A percentile compares a stretch with the other conserved stretches of the same genome.
These are phyloP conservation scores for Echinosophora koreensis DNA, from an alignment of 306 rosid genomes.

Conservation along the genomic window DNA sequence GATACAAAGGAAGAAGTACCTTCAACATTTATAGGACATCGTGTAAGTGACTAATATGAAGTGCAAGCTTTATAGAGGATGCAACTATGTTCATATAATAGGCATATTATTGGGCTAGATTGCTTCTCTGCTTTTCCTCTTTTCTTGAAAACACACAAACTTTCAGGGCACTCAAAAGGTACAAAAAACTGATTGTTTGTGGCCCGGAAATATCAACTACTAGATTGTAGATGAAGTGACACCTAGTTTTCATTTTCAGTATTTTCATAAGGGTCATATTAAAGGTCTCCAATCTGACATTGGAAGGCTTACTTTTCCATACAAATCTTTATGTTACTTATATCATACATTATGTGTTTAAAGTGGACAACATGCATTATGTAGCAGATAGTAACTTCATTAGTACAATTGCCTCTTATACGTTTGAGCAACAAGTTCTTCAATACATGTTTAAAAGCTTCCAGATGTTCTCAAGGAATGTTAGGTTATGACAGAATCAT, in stretches of 20 bases:
- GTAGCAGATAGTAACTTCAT: conserved; percentile 6
- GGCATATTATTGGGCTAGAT: conserved; percentile 40
- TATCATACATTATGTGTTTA: background rate
- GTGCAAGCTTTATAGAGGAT: conserved; percentile 49
- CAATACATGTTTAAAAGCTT: conserved; percentile 20
- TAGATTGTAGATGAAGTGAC: conserved; percentile 36
- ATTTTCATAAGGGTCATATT: conserved; percentile 3
- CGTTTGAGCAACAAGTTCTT: conserved; percentile 30
- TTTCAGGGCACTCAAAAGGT: conserved; percentile 29
- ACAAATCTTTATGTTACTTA: background rate
- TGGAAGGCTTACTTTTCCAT: background rate
- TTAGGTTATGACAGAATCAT: background rate
- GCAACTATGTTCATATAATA: conserved; percentile 41
- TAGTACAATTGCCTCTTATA: background rate
- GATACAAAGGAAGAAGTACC: conserved; percentile 59
- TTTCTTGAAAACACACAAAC: conserved; percentile 33
- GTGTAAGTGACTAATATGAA: conserved; percentile 51
- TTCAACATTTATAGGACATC: conserved; percentile 52
- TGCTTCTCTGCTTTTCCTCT: conserved; percentile 31
- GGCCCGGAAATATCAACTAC: conserved; percentile 30
- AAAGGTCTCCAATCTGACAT: conserved; percentile 19
- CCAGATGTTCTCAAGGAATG: conserved; percentile 16
- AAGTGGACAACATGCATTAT: background rate
- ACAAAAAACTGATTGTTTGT: conserved; percentile 31
- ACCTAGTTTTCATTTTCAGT: conserved; percentile 39